Percentiles rank a stretch among this genome's conserved stretches.
phyloP scores from a whole-genome alignment of 345 rosid genomes.

The Sapria himalayana region DNA sequence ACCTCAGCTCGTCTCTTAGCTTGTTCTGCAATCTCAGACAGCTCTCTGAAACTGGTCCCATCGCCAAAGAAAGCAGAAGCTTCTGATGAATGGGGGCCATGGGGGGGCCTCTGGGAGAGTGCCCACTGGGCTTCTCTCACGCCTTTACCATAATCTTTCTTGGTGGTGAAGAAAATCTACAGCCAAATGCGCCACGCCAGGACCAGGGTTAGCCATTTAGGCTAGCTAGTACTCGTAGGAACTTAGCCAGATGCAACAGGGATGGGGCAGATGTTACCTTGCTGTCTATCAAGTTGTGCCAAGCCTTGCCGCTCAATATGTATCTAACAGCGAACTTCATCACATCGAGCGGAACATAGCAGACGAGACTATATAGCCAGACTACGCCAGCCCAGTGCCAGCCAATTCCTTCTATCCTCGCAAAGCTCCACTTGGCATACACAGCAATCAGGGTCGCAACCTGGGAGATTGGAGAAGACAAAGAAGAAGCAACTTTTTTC shows the following conservation, averaged over 20 bases:
- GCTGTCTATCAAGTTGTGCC: constrained; percentile 55
- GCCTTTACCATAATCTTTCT: constrained; percentile 68
- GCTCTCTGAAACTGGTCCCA: constrained; percentile 44
- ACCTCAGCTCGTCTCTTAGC: constrained; percentile 79
- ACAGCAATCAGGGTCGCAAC: constrained; percentile 60
- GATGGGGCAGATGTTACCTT: too few relatives aligned
- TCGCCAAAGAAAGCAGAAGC: constrained; percentile 21
- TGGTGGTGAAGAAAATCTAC: constrained; percentile 86
- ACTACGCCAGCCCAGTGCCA: constrained; percentile 92
- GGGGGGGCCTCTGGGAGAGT: constrained; percentile 55
- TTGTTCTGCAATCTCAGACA: constrained; percentile 73
- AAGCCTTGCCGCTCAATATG: constrained; percentile 60
- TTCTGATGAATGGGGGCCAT: constrained; percentile 60
- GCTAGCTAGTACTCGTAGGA: too few relatives aligned
- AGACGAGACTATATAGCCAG: constrained; percentile 62
- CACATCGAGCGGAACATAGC: constrained; percentile 58
- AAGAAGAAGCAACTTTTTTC: too few relatives aligned
- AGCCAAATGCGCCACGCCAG: too few relatives aligned
- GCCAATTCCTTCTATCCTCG: constrained; percentile 55
- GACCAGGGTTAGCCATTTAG: too few relatives aligned
- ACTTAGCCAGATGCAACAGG: too few relatives aligned
- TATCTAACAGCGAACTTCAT: constrained; percentile 64
- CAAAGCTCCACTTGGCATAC: constrained; percentile 51
- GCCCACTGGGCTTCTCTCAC: constrained; percentile 97
- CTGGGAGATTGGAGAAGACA: too few relatives aligned